Conservation (phyloP, 345 rosid species). For the Hirschfeldia incana region DNA sequence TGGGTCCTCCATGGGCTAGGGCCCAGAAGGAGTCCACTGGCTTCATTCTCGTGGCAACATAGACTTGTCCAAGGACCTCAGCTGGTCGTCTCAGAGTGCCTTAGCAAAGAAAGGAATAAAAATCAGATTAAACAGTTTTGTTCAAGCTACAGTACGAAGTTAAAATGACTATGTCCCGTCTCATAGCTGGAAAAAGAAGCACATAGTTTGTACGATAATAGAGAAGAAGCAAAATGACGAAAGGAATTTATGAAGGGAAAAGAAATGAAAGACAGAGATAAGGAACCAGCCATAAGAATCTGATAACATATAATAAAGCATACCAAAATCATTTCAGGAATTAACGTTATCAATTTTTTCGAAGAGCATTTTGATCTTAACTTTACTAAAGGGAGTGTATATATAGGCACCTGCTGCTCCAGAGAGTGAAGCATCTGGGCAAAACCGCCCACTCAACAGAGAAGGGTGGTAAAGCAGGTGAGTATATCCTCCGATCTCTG, state of each 20-base stretch:
- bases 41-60: slow-evolving; percentile 84
- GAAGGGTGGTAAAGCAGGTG: slow-evolving; percentile 94
- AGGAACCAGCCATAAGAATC: slow-evolving; percentile 18
- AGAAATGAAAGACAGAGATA: slow-evolving; percentile 11
- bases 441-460: slow-evolving; percentile 86
- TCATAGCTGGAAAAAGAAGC: slow-evolving; percentile 13
- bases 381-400: background rate
- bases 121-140: slow-evolving; percentile 13
- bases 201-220: slow-evolving; percentile 2
- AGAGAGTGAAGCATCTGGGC: slow-evolving; percentile 95
- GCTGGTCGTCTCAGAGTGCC: slow-evolving; percentile 89
- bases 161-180: slow-evolving; percentile 18
- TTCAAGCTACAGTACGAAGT: slow-evolving; percentile 6
- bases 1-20: slow-evolving; percentile 91
- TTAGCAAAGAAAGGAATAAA: slow-evolving; percentile 39
- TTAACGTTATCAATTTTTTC: background rate
- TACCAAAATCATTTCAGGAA: background rate
- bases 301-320: slow-evolving; percentile 20
- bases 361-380: slow-evolving; percentile 18
- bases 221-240: slow-evolving; percentile 12
- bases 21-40: slow-evolving; percentile 97
- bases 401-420: slow-evolving; percentile 83
- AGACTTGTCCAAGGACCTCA: slow-evolving; percentile 99
- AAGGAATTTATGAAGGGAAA: slow-evolving; percentile 2
- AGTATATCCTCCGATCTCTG: slow-evolving; percentile 80